Percentiles rank a stretch among this genome's conserved stretches.
Evolutionary conservation across 2,329 filamentous ascomycete genomes (phyloP).

Genomic region (Emericellopsis atlantica): DNA sequence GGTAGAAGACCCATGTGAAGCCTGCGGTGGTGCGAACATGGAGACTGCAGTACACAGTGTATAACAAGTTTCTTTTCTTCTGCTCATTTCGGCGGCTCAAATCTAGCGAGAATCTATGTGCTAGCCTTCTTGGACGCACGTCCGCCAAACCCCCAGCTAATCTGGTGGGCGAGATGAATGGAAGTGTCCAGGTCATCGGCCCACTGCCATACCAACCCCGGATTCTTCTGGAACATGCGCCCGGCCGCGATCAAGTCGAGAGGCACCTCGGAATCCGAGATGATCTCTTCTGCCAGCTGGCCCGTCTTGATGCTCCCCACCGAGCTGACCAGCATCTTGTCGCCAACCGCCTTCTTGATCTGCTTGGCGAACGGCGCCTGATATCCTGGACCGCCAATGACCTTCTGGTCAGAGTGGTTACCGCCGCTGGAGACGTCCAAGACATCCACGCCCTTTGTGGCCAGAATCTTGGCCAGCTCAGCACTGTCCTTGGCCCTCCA

Average conservation of each 20-base stretch:
- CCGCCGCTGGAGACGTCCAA: constrained; percentile 63
- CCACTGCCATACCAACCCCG: constrained; percentile 40
- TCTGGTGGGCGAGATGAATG: constrained; percentile 37
- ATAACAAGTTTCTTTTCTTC: too few relatives aligned
- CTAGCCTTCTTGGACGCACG: constrained; percentile 10
- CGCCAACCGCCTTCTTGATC: constrained; percentile 59
- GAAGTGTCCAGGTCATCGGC: constrained; percentile 37
- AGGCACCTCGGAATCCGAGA: constrained; percentile 24
- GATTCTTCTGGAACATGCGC: constrained; percentile 45
- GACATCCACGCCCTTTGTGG: constrained; percentile 57
- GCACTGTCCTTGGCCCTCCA: constrained; percentile 58
- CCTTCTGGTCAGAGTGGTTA: constrained; percentile 44
- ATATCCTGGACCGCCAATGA: constrained; percentile 49
- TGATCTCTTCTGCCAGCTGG: constrained; percentile 30
- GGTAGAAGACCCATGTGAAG: too few relatives aligned
- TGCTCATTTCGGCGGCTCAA: too few relatives aligned
- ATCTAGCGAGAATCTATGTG: not conserved
- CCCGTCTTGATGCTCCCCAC: constrained; percentile 36
- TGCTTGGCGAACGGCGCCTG: constrained; percentile 58
- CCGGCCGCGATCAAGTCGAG: constrained; percentile 38
- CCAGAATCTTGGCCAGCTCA: constrained; percentile 49
- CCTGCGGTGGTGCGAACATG: too few relatives aligned
- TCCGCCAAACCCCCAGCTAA: constrained; percentile 41
- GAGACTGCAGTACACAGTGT: too few relatives aligned
- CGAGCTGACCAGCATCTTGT: constrained; percentile 32